These are phyloP conservation scores for Lenzites betulinus DNA, from an alignment of 768 basidiomycete genomes.

Conservation along the genomic window DNA sequence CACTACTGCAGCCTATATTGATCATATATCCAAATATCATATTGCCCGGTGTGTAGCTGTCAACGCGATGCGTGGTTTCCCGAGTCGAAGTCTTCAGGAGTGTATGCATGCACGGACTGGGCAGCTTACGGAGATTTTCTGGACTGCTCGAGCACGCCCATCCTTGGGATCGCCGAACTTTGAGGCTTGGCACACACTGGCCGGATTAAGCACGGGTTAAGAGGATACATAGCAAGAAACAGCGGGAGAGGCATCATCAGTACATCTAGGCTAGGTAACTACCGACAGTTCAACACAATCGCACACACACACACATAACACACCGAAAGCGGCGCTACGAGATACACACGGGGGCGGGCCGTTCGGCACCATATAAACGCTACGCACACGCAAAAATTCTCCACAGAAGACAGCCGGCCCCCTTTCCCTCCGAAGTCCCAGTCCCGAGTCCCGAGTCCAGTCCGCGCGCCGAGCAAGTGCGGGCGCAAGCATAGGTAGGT, in stretches of 20 bases:
- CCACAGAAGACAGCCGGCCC: neutral
- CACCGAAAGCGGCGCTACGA: slow-evolving; percentile 15
- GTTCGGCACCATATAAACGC: neutral
- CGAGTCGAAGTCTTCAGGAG: too few species aligned
- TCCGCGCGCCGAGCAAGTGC: neutral
- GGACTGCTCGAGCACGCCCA: too few species aligned
- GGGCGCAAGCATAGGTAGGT: slow-evolving; percentile 1
- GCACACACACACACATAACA: neutral
- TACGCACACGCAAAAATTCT: neutral
- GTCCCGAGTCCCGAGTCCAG: neutral
- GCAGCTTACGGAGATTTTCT: too few species aligned
- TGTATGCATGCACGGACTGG: too few species aligned
- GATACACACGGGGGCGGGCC: slow-evolving; percentile 17
- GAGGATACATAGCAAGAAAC: slow-evolving; percentile 5
- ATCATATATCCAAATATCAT: too few species aligned
- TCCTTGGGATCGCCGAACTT: too few species aligned
- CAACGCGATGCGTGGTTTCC: too few species aligned
- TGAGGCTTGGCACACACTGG: too few species aligned
- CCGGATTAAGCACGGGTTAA: neutral
- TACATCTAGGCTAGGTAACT: slow-evolving; percentile 4
- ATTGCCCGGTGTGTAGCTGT: too few species aligned
- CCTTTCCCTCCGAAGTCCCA: slow-evolving; percentile 7
- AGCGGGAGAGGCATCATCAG: slow-evolving; percentile 8
- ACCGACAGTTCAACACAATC: neutral
- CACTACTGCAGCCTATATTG: neutral